Base-by-base conservation (phyloP, 2,329 filamentous ascomycete genomes). In the Grosmannia penicillata region DNA sequence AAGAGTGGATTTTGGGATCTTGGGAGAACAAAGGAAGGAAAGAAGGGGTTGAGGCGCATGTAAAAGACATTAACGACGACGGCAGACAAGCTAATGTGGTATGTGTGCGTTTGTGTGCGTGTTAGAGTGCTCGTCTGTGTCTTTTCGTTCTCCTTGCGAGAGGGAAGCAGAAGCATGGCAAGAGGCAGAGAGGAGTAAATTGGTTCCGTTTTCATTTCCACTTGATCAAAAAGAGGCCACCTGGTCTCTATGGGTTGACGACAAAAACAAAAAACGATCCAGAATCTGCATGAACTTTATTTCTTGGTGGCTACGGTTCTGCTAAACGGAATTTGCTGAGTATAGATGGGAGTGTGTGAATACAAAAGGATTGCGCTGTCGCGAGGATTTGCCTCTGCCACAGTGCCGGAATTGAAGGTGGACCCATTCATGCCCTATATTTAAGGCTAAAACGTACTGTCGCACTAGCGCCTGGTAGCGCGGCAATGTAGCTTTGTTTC, bases 11-110 rank as follows among this genome's bases (percentile, higher is more conserved):
- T 18, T 33, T 18, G 36, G 26, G 22, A 22, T 30, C 26, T 34
- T 36, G 27, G 32, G 30, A 29, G 31, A 29, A 33, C 24, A 38
- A 18, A 27, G 26, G 26, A 24, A 35, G 25, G 36, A 28, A 27
- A 42, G 34, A 42, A 29, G n/a, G 34, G 29, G 18, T 15, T 8
- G 21, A 17, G 35, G 36, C 36, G 29, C 17, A 21, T 32, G 36
- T 27, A 33, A 32, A 26, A 23, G 18, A 31, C 18, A 25, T 8
- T 7, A 17, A 23, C 15, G 23, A 38, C 11, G 23, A 27, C 28
- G 36, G 29, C 15, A 27, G 17, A 21, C 8, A 18, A 24, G 18
- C 23, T 35, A 23, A 24, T 15, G 26, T 22, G 18, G 17, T 23
- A 25, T 22, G 26, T 30, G 35, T 22, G 19, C 25, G 14, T 29